Evolutionary conservation across 371 early-diverging fungal genomes (phyloP), one percentile per base, ranked within the genome.

Genomic region (Mortierella sp.): DNA sequence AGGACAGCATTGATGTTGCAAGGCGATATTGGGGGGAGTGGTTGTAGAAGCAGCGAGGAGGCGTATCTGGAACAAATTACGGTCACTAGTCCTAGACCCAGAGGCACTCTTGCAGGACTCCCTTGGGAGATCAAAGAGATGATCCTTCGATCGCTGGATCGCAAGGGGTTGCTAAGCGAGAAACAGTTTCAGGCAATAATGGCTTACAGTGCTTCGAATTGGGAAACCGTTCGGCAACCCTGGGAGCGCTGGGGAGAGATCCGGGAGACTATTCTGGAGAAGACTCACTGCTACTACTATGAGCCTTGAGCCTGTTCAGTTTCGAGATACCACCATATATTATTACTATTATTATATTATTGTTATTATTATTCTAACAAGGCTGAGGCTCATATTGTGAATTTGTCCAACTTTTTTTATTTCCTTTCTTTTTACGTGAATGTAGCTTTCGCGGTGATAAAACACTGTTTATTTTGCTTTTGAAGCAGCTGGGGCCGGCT

Each of bases 231-330:
- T 2, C 72, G 81, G 11, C 62, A 81, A 32, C 76, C 81, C 9
- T 81, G 81, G 81, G 81, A 81, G 11, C 70, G 70, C 14, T 81
- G 81, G 81, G 76, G 81, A 1, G 81, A 75, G 54, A 66, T 81
- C 52, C 75, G 81, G 5, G 81, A 81, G 70, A 47, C 32, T 28
- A 73, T 81, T 43, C 30, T 81, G 49, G 81, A 81, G 64, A 65
- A 69, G 64, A 73, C 70, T 22, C 61, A 59, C 0, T 81, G 81
- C 45, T 81, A 81, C 55, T 81, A 81, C 28, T 81, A 81, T 26
- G 55, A 79, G n/a, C 37, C 64, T 32, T 72, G 47, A 70, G n/a
- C 2, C 18, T 1, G 4, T 1, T n/a, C 32, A n/a, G 57, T 58
- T 14, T 43, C 14, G 43, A 43, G 49, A 49, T 49, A 49, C 8